These are phyloP conservation scores for Hyaloscypha hepaticicola DNA, from an alignment of 495 filamentous ascomycete species.

Conservation along the genomic window DNA sequence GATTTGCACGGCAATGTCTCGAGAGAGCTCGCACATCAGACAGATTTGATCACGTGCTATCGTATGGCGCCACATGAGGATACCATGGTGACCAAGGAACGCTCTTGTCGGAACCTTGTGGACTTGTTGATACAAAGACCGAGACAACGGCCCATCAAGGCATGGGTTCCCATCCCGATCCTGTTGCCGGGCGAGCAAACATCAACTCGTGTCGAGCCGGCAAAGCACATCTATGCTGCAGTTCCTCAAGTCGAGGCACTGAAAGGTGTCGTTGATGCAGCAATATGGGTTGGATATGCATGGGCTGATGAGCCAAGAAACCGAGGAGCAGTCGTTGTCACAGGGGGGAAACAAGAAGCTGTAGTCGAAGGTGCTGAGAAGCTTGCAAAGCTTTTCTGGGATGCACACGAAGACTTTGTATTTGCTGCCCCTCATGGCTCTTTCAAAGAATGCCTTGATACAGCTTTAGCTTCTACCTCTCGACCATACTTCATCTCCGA, in stretches of 20 bases:
- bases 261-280: slow-evolving; percentile 50
- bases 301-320: slow-evolving; percentile 61
- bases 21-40: slow-evolving; percentile 47
- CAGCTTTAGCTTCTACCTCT: slow-evolving; percentile 42
- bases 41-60: slow-evolving; percentile 56
- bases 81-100: slow-evolving; percentile 50
- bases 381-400: slow-evolving; percentile 53
- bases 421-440: slow-evolving; percentile 56
- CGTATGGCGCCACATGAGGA: slow-evolving; percentile 57
- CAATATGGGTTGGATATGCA: slow-evolving; percentile 59
- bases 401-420: slow-evolving; percentile 44
- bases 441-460: slow-evolving; percentile 48
- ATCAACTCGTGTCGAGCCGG: slow-evolving; percentile 55
- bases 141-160: slow-evolving; percentile 47
- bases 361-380: slow-evolving; percentile 42
- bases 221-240: slow-evolving; percentile 51
- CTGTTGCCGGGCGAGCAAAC: slow-evolving; percentile 58
- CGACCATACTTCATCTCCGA: slow-evolving; percentile 59
- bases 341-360: slow-evolving; percentile 46
- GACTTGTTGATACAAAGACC: slow-evolving; percentile 34
- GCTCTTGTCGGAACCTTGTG: slow-evolving; percentile 53
- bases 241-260: slow-evolving; percentile 45
- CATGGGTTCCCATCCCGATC: slow-evolving; percentile 55
- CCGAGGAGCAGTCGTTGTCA: slow-evolving; percentile 51
- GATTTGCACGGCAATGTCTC: slow-evolving; percentile 60